Base-by-base conservation (phyloP, 2,329 filamentous ascomycete species). In the Pseudogymnoascus sp. region DNA sequence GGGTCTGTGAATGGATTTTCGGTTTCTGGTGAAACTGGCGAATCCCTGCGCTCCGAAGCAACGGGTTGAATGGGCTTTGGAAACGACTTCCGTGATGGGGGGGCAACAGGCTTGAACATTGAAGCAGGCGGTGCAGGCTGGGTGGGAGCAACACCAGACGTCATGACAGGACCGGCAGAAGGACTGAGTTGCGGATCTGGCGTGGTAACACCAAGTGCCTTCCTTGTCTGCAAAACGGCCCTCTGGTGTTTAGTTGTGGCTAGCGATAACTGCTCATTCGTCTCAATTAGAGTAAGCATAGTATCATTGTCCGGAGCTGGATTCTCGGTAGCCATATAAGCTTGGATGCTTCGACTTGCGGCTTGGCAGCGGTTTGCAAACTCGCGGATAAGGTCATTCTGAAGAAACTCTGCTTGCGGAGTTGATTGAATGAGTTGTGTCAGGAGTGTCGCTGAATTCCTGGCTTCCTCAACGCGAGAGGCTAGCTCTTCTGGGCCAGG, bases 261-360 rank as follows among this genome's bases (percentile, higher is more conserved):
- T 47, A 89, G 84, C 63, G 90, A 89, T 30, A 99, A 79, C 71
- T 93, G 89, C 74, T 97, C 94, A 72, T 96, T 96, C 12, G 91
- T 94, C 74, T 97, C 92, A 70, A 99, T 96, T 64, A 99, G 78
- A 12, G 86, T 92, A 71, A 94, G 86, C 83, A 97, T 91, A 1
- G 93, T 97, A 67, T 96, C 88, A 69, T 96, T 93, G 73, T 97
- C 94, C 0, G 93, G 92, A 1, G 84, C 72, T 0, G 93, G 92
- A 71, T 90, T 83, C 61, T 88, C 86, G 54, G 86, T 84, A 41
- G 86, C 81, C 79, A 97, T 96, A 75, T 95, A 97, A 33, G 81
- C 80, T 70, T 97, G 92, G 67, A 97, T 86, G 70, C 88, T 90
- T 60, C 87, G 83, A 59, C 89, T 87, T 4, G 93, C 93, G 61